These are phyloP conservation scores for Entomophthora muscae DNA, from an alignment of 371 early-diverging fungal genomes.

Conservation along the genomic window DNA sequence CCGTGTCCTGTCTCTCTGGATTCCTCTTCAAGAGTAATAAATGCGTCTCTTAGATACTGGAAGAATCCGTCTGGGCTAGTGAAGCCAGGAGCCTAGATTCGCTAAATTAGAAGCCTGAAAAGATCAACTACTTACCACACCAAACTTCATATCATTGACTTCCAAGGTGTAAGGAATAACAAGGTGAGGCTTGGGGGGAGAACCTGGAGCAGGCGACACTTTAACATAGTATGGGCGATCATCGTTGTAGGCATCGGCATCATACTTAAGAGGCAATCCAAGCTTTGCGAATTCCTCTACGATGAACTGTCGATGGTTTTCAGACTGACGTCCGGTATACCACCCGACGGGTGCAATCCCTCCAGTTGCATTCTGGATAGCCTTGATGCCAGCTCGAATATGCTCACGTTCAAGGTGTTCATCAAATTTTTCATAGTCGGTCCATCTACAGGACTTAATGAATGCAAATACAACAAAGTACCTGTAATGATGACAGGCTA, in stretches of 20 bases:
- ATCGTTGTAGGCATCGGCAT: conserved; percentile 7
- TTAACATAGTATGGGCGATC: conserved; percentile 6
- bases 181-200: not conserved
- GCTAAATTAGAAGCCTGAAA: not conserved
- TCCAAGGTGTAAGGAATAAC: conserved; percentile 7
- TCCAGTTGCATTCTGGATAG: not conserved
- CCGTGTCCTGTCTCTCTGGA: not conserved
- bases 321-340: conserved; percentile 4
- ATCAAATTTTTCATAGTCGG: not conserved
- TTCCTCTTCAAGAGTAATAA: not conserved
- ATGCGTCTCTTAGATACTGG: not conserved
- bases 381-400: not conserved
- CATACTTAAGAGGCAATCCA: not conserved
- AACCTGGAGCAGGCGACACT: not conserved
- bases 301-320: not conserved
- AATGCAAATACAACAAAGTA: not conserved
- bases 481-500: conserved; percentile 5
- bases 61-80: not conserved
- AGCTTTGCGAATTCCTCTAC: not conserved
- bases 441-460: conserved; percentile 2
- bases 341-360: conserved; percentile 4
- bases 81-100: not conserved
- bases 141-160: conserved; percentile 5
- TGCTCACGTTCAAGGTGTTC: not conserved
- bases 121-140: not conserved